phyloP scores from a whole-genome alignment of 345 rosid genomes.

The Mallotus nudiflorus region DNA sequence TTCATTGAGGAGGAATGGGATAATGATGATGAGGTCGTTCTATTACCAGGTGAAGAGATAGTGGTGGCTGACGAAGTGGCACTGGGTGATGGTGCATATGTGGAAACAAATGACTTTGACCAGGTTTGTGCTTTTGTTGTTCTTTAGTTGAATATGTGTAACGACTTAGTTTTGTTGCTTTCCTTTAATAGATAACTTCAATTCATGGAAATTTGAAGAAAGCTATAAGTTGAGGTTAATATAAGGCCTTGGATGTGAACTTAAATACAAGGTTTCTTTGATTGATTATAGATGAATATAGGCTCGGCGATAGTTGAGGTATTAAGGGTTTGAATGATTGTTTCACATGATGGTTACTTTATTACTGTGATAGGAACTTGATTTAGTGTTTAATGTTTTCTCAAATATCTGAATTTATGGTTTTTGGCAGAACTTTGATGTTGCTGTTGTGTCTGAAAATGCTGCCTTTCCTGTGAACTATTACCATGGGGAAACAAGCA shows the following conservation, averaged over 20 bases:
- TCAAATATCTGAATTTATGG: background rate
- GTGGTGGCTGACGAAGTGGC: constrained; percentile 41
- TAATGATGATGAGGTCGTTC: constrained; percentile 46
- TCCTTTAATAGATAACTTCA: background rate
- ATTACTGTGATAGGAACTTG: background rate
- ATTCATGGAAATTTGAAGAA: background rate
- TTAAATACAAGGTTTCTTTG: too few relatives aligned
- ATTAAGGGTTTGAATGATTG: background rate
- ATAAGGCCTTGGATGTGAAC: background rate
- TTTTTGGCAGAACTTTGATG: constrained; percentile 42
- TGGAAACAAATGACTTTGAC: constrained; percentile 50
- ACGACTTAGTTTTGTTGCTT: background rate
- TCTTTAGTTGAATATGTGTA: background rate
- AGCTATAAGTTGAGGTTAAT: background rate
- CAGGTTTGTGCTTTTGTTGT: constrained; percentile 49
- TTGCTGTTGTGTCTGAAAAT: constrained; percentile 41
- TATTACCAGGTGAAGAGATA: constrained; percentile 48
- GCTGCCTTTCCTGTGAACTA: constrained; percentile 41
- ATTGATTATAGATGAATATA: too few relatives aligned
- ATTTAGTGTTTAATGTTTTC: background rate
- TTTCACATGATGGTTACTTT: background rate
- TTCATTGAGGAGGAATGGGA: constrained; percentile 98
- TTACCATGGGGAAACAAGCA: constrained; percentile 60
- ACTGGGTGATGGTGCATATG: constrained; percentile 46
- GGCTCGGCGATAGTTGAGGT: too few relatives aligned